These are phyloP conservation scores for Penicillium digitatum DNA, from an alignment of 2,329 filamentous ascomycete species.

Conservation along the genomic window DNA sequence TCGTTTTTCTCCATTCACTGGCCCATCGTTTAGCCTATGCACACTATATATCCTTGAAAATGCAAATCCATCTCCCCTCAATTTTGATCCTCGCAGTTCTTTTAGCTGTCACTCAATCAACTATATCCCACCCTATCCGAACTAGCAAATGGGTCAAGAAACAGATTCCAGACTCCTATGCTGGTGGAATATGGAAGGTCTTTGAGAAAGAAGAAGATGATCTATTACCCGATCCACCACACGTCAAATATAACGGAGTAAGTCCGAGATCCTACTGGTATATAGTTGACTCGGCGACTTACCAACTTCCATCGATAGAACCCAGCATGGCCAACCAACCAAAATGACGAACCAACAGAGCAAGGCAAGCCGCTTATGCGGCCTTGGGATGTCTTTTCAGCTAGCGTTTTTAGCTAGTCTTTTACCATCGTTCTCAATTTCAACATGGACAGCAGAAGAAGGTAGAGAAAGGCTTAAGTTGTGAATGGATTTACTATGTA, in stretches of 20 bases:
- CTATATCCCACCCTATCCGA: conserved; percentile 14
- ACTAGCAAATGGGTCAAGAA: conserved; percentile 10
- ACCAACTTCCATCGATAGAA: background rate
- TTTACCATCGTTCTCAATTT: too few species aligned
- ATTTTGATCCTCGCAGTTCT: conserved; percentile 7
- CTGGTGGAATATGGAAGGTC: conserved; percentile 2
- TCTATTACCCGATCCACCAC: background rate
- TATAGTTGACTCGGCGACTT: background rate
- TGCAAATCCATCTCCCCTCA: background rate
- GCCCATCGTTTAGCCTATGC: background rate
- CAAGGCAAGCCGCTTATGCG: too few species aligned
- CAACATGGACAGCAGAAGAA: too few species aligned
- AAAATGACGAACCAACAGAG: background rate
- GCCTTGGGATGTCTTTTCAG: too few species aligned
- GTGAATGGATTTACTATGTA: too few species aligned
- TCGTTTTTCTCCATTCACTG: background rate
- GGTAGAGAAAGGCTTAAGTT: too few species aligned
- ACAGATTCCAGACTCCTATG: background rate
- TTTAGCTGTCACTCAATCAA: conserved; percentile 5
- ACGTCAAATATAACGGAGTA: conserved; percentile 5
- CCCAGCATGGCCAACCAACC: background rate
- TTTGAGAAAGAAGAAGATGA: conserved; percentile 2
- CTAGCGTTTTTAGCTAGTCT: too few species aligned
- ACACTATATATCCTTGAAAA: background rate
- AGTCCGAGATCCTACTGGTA: background rate